Conservation (phyloP, 345 rosid species). For the Eucalyptus curtisii region DNA sequence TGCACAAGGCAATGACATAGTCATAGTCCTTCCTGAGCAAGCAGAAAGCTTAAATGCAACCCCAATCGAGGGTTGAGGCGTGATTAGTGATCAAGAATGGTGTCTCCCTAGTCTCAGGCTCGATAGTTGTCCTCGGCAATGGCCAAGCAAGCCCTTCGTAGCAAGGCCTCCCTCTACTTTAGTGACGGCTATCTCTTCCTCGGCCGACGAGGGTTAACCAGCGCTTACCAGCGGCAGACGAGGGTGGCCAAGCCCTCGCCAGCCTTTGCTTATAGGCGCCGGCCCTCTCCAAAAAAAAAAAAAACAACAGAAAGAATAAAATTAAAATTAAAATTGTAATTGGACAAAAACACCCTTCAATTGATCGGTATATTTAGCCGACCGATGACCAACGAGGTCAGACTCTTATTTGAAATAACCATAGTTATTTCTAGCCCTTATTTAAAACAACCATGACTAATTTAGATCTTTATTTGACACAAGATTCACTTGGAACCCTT, state of each 20-base stretch:
- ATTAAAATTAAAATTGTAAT: no score
- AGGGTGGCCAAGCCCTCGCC: no score
- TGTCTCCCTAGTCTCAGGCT: slow-evolving; percentile 4
- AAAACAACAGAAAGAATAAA: no score
- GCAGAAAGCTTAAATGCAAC: neutral
- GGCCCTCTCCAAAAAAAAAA: no score
- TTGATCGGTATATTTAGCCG: no score
- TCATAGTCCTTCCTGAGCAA: neutral
- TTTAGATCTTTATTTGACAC: no score
- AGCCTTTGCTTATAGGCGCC: no score
- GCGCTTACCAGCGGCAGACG: fast-evolving
- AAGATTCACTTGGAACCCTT: no score
- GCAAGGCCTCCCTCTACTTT: slow-evolving; percentile 10
- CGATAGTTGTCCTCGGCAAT: neutral
- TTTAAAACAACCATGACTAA: no score
- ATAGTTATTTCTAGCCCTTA: no score
- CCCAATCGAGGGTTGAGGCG: fast-evolving
- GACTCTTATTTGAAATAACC: no score
- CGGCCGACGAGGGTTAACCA: neutral
- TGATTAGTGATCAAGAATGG: neutral
- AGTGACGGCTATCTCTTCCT: slow-evolving; percentile 39
- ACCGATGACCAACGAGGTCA: fast-evolving
- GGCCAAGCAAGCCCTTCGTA: slow-evolving; percentile 22
- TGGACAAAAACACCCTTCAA: no score
- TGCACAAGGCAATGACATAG: neutral